Evolutionary conservation across 805 yeast genomes (phyloP).

Genomic region (Cyberlindnera maritima): DNA sequence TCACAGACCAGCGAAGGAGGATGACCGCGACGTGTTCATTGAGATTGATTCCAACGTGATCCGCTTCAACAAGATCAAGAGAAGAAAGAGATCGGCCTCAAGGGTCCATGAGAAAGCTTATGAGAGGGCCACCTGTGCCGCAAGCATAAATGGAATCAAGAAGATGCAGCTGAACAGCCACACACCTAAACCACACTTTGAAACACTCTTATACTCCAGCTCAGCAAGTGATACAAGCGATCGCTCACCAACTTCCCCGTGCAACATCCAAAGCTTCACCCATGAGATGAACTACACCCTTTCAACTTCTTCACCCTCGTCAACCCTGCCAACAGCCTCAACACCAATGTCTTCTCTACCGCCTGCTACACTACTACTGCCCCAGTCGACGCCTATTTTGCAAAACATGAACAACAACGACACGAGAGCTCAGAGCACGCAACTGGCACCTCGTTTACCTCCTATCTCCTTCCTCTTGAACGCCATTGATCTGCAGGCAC

Average conservation of each 20-base stretch:
- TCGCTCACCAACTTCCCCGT: too few species aligned
- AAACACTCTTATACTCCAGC: too few species aligned
- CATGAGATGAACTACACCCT: too few species aligned
- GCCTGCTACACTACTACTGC: neutral
- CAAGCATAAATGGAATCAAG: neutral
- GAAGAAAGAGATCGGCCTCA: conserved; percentile 15
- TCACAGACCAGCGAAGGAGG: conserved; percentile 16
- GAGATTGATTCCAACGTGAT: conserved; percentile 21
- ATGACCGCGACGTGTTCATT: conserved; percentile 16
- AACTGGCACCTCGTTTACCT: conserved; percentile 7
- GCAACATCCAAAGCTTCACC: too few species aligned
- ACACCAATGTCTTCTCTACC: neutral
- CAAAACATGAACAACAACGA: neutral
- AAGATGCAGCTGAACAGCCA: neutral
- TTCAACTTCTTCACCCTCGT: too few species aligned
- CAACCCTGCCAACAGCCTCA: too few species aligned
- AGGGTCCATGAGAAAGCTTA: neutral
- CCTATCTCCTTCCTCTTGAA: conserved; percentile 9
- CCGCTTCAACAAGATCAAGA: conserved; percentile 22
- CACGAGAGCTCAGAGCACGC: too few species aligned
- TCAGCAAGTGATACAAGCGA: too few species aligned
- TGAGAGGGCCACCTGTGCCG: too few species aligned
- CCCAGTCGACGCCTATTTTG: neutral
- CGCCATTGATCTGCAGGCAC: neutral
- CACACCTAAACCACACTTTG: too few species aligned